Percentiles rank a stretch among this genome's conserved stretches.
Conservation (phyloP, 148 eudicot species). For the Fagopyrum tataricum region DNA sequence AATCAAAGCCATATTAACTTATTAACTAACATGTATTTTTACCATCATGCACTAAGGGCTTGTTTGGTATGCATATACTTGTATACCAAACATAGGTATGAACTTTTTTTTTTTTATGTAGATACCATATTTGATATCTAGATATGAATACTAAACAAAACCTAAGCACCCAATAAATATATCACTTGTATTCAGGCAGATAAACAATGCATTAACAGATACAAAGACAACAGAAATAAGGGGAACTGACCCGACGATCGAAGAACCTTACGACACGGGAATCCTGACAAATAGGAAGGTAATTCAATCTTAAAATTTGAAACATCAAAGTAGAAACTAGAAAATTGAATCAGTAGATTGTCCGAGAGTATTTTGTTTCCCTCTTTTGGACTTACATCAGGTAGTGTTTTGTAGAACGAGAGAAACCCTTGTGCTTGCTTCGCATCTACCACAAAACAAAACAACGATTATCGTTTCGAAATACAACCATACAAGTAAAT, state of each 20-base stretch:
- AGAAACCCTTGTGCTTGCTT: slow-evolving; percentile 97
- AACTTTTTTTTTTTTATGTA: too few relatives aligned
- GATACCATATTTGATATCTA: too few relatives aligned
- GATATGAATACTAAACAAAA: too few relatives aligned
- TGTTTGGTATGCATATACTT: too few relatives aligned
- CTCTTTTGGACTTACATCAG: slow-evolving; percentile 36
- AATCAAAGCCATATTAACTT: neutral
- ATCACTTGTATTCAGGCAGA: neutral
- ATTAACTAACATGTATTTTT: neutral
- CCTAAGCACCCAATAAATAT: neutral
- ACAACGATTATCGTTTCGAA: neutral
- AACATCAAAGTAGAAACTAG: slow-evolving; percentile 3
- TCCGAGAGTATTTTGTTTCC: neutral
- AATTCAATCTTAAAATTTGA: neutral
- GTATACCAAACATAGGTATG: too few relatives aligned
- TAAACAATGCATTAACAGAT: neutral
- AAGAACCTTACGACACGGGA: slow-evolving; percentile 72
- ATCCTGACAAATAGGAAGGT: slow-evolving; percentile 41
- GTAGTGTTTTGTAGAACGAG: slow-evolving; percentile 74
- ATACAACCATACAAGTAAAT: neutral
- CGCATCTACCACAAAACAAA: slow-evolving; percentile 41
- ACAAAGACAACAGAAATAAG: neutral
- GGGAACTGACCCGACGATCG: slow-evolving; percentile 76
- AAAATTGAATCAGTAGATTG: neutral
- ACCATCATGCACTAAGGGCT: neutral